These are phyloP conservation scores for Penicillium macrosclerotiorum DNA, from an alignment of 495 filamentous ascomycete genomes.

Conservation along the genomic window DNA sequence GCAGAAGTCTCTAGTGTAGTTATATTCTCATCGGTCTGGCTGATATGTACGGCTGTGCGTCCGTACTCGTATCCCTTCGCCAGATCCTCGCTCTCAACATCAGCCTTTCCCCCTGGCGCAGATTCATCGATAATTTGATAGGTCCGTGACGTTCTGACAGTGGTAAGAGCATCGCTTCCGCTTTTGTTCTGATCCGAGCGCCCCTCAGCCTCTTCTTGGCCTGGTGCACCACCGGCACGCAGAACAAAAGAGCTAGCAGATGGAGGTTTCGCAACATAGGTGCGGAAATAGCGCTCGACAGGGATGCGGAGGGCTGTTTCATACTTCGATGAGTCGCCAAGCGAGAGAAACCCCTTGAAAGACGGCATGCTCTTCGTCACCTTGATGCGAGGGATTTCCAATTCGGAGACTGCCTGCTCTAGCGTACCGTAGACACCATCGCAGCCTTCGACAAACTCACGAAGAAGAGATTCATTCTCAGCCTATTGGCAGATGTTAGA, in stretches of 20 bases:
- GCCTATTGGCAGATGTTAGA: constrained; percentile 31
- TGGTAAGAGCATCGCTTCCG: constrained; percentile 47
- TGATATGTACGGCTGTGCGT: constrained; percentile 85
- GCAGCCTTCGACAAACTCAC: constrained; percentile 58
- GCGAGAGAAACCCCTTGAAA: constrained; percentile 75
- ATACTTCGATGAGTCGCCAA: constrained; percentile 74
- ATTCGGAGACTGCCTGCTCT: constrained; percentile 74
- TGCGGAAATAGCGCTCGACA: constrained; percentile 86
- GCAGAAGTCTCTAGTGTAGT: constrained; percentile 76
- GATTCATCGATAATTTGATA: constrained; percentile 78
- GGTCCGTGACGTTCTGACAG: constrained; percentile 67
- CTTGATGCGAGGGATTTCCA: constrained; percentile 77
- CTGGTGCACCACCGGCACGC: constrained; percentile 41
- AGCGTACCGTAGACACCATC: constrained; percentile 77
- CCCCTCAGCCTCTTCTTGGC: constrained; percentile 46
- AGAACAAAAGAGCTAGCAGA: constrained; percentile 73
- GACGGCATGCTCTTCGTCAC: constrained; percentile 64
- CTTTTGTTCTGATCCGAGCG: constrained; percentile 35
- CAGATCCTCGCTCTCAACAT: constrained; percentile 79
- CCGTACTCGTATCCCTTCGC: constrained; percentile 95
- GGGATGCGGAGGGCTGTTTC: constrained; percentile 78
- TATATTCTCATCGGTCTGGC: constrained; percentile 75
- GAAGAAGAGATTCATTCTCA: constrained; percentile 67
- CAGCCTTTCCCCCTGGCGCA: constrained; percentile 74
- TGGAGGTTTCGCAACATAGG: constrained; percentile 68